Percentiles rank a stretch among this genome's conserved stretches.
phyloP scores from a whole-genome alignment of 106 monocot genomes.

The Apostasia ramifera region DNA sequence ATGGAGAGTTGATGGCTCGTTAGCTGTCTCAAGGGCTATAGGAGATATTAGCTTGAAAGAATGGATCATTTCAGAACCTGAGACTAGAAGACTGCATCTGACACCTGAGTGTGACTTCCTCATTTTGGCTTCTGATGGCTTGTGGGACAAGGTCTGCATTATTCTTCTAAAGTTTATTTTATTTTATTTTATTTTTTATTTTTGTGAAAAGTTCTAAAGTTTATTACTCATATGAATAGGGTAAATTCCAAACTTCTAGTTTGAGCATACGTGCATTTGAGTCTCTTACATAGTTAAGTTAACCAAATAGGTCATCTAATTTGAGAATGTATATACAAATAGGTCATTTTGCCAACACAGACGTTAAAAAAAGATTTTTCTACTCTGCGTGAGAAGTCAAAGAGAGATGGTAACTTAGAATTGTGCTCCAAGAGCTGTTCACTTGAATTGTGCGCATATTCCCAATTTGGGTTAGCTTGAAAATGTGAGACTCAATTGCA shows the following conservation, averaged over 20 bases:
- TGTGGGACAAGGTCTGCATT: slow-evolving; percentile 38
- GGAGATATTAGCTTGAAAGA: slow-evolving; percentile 51
- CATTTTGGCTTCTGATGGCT: slow-evolving; percentile 54
- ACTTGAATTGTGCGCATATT: too few species aligned
- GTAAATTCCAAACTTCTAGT: not conserved
- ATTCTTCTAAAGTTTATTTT: not conserved
- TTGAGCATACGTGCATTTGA: not conserved
- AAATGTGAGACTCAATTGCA: too few species aligned
- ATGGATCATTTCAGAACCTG: slow-evolving; percentile 59
- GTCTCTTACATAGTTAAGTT: too few species aligned
- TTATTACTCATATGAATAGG: not conserved
- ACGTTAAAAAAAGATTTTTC: too few species aligned
- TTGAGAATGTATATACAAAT: too few species aligned
- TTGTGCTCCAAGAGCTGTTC: too few species aligned
- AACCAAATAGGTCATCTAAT: too few species aligned
- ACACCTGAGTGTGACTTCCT: slow-evolving; percentile 39
- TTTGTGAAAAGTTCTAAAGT: not conserved
- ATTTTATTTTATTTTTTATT: not conserved
- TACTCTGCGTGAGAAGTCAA: too few species aligned
- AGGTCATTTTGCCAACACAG: too few species aligned
- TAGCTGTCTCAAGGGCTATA: slow-evolving; percentile 41
- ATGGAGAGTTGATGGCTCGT: slow-evolving; percentile 48
- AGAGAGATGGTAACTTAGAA: too few species aligned
- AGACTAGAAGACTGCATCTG: slow-evolving; percentile 20
- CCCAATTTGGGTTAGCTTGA: too few species aligned